Conservation (phyloP, 176 grass and related monocot genomes). For the Aegilops longissima region DNA sequence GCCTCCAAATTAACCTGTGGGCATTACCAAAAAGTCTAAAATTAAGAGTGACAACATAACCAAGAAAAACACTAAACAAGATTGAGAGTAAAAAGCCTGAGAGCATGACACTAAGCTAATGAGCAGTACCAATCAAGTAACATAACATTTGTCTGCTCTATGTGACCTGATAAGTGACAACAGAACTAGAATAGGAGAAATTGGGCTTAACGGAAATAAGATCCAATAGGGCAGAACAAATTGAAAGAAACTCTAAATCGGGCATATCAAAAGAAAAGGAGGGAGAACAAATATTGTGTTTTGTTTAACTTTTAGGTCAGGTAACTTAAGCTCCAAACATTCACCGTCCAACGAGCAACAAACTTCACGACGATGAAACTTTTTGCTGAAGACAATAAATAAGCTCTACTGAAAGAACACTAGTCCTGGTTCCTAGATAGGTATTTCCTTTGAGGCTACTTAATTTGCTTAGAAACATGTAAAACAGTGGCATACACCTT, state of each 20-base stretch:
- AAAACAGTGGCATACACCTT: background rate
- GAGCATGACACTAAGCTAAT: background rate
- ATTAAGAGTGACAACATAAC: background rate
- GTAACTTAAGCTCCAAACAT: background rate
- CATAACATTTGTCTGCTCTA: background rate
- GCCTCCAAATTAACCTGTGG: constrained; percentile 83
- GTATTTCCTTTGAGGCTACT: background rate
- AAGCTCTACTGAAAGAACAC: background rate
- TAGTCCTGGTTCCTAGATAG: background rate
- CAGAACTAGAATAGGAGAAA: background rate
- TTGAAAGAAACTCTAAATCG: background rate
- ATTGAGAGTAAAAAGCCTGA: constrained; percentile 1
- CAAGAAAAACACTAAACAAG: background rate
- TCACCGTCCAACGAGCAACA: background rate
- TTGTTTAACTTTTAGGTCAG: background rate
- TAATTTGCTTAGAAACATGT: background rate
- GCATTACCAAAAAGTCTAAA: constrained; percentile 4
- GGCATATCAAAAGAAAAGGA: background rate
- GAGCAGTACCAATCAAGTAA: background rate
- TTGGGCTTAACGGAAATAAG: background rate
- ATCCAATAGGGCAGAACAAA: background rate
- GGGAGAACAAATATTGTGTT: background rate
- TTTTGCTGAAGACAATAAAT: constrained; percentile 8
- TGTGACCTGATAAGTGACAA: background rate
- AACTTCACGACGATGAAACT: background rate